Conservation (phyloP, 2,329 filamentous ascomycete genomes). For the Chrysosporium queenslandicum region DNA sequence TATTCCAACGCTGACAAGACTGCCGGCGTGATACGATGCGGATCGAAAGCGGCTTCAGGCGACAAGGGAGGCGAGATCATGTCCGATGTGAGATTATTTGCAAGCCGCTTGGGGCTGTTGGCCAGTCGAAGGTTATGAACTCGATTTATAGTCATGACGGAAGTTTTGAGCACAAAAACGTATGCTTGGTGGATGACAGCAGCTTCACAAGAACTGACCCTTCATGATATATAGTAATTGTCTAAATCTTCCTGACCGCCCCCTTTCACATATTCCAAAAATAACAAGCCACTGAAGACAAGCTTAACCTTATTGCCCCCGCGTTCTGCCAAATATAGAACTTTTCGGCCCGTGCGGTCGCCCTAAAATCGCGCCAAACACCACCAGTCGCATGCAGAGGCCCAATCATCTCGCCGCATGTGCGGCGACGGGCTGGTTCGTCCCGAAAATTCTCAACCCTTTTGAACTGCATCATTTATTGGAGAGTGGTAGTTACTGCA, state of each 20-base stretch:
- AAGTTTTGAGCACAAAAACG: background rate
- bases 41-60: constrained; percentile 32
- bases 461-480: no score
- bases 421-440: no score
- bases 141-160: background rate
- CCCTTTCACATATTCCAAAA: background rate
- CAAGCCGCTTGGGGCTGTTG: background rate
- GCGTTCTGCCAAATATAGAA: constrained; percentile 2
- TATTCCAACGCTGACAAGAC: constrained; percentile 35
- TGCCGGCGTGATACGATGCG: constrained; percentile 25
- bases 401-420: no score
- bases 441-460: no score
- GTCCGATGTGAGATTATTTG: constrained; percentile 24
- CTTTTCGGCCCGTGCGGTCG: background rate
- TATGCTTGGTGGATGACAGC: background rate
- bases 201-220: no score
- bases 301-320: constrained; percentile 1
- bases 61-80: constrained; percentile 37
- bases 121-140: background rate
- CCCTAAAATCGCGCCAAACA: background rate
- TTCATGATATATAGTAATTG: no score
- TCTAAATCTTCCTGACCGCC: background rate
- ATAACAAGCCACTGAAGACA: background rate
- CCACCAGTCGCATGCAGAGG: no score
- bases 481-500: no score